Conservation (phyloP, 495 filamentous ascomycete genomes). For the Penicillium taxi region DNA sequence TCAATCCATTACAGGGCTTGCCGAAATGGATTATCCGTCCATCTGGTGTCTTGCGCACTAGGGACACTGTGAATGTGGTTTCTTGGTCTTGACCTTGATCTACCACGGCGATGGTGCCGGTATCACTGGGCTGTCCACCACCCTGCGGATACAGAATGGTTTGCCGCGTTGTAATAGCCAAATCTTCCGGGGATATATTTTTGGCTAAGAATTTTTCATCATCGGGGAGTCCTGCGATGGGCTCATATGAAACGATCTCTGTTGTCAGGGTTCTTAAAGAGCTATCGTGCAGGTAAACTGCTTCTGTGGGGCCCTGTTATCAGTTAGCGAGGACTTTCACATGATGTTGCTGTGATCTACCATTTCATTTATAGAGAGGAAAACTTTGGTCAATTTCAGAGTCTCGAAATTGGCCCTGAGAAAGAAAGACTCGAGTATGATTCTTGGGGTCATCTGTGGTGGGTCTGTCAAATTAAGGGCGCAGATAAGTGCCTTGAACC, state of each 20-base stretch:
- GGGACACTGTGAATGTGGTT: constrained; percentile 39
- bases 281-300: constrained; percentile 49
- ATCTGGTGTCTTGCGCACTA: constrained; percentile 40
- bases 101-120: constrained; percentile 39
- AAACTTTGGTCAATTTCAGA: too few species aligned
- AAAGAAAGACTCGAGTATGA: neutral
- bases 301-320: constrained; percentile 14
- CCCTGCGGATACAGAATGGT: constrained; percentile 62
- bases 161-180: constrained; percentile 40
- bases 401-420: too few species aligned
- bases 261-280: constrained; percentile 40
- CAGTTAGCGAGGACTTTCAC: neutral
- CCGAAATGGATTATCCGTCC: constrained; percentile 54
- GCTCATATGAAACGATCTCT: constrained; percentile 36
- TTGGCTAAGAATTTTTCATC: constrained; percentile 30
- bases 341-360: too few species aligned
- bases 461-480: constrained; percentile 8
- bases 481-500: constrained; percentile 3
- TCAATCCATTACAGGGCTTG: constrained; percentile 25
- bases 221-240: constrained; percentile 40
- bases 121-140: constrained; percentile 57
- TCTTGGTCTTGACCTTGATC: too few species aligned
- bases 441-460: constrained; percentile 2
- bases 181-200: constrained; percentile 12
- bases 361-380: too few species aligned